phyloP scores from a whole-genome alignment of 805 yeast species.

The Grigorovia jiainica region DNA sequence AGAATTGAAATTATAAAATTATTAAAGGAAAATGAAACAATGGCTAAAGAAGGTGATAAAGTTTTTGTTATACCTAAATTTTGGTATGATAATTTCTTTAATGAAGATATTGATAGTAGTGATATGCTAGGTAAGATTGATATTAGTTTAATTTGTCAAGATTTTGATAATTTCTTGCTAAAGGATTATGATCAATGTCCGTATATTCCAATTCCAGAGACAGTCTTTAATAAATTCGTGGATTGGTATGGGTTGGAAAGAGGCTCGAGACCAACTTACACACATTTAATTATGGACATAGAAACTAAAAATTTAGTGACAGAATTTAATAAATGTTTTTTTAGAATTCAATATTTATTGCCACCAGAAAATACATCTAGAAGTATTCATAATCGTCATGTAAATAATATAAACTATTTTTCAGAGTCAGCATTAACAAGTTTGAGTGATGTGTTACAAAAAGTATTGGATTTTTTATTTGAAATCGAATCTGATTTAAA shows the following conservation, averaged over 20 bases:
- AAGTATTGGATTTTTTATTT: slow-evolving; percentile 14
- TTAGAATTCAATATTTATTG: slow-evolving; percentile 29
- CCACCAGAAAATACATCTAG: slow-evolving; percentile 7
- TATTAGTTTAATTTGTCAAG: slow-evolving; percentile 36
- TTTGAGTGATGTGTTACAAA: slow-evolving; percentile 19
- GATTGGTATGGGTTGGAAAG: slow-evolving; percentile 48
- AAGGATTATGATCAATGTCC: slow-evolving; percentile 22
- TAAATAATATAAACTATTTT: slow-evolving; percentile 20
- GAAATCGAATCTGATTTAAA: slow-evolving; percentile 15
- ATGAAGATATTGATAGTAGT: slow-evolving; percentile 19
- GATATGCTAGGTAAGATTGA: slow-evolving; percentile 40
- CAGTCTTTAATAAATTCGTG: slow-evolving; percentile 35
- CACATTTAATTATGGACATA: slow-evolving; percentile 28
- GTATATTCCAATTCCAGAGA: slow-evolving; percentile 33
- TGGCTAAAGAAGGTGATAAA: slow-evolving; percentile 37
- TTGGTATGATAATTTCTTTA: slow-evolving; percentile 36
- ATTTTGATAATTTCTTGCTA: slow-evolving; percentile 35
- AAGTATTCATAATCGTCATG: slow-evolving; percentile 3
- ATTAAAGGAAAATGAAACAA: slow-evolving; percentile 7
- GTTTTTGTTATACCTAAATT: slow-evolving; percentile 40
- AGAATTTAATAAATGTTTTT: slow-evolving; percentile 30
- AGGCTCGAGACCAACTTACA: slow-evolving; percentile 29
- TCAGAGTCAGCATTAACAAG: slow-evolving; percentile 29
- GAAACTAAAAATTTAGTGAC: slow-evolving; percentile 22
- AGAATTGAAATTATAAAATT: slow-evolving; percentile 12